Evolutionary conservation across 2,329 filamentous ascomycete species (phyloP), one percentile per base, ranked within the genome.

Genomic region (Xylaria sp.): DNA sequence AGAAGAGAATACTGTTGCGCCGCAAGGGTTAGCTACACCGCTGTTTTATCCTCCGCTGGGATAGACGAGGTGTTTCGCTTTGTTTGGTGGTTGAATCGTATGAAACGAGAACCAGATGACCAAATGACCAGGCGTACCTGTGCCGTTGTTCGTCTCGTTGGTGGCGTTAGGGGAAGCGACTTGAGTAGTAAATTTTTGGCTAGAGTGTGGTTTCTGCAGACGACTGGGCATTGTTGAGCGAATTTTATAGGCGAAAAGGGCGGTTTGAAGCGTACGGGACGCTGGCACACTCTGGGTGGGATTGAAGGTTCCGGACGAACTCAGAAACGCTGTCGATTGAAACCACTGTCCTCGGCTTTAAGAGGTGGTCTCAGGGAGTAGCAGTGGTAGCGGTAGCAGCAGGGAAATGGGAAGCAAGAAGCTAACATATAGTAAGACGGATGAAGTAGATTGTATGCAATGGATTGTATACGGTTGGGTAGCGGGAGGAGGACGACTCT

Each of bases 151-250:
- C n/a, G 63, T 54, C 51, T 67, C 62, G 38, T 66, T 54, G 29
- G 48, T 29, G 38, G 41, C 10, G 48, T 65, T 59, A 21, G 41
- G 44, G 46, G 52, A 23, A 29, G 59, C 41, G 33, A 31, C 11
- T 23, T 33, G 47, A 29, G 17, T 54, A 21, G 46, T 47, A 23
- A 58, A 47, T 41, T 35, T 60, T 21, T 54, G 51, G 25, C 17
- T 41, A 51, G 67, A 48, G 54, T 62, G 66, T 61, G 60, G 58
- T 66, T 72, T 74, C 37, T 74, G 71, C 33, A 75, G 55, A 60
- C 68, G 68, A 69, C 72, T 74, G 68, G 64, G 71, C 73, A 74
- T 74, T 58, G 72, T 71, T 67, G 54, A 68, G 61, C 47, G 54
- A 41, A n/a, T 25, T 41, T 38, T 27, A 38, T 38, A 35, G 43